phyloP scores from a whole-genome alignment of 2,329 filamentous ascomycete species.

The Gnomoniopsis sp. region DNA sequence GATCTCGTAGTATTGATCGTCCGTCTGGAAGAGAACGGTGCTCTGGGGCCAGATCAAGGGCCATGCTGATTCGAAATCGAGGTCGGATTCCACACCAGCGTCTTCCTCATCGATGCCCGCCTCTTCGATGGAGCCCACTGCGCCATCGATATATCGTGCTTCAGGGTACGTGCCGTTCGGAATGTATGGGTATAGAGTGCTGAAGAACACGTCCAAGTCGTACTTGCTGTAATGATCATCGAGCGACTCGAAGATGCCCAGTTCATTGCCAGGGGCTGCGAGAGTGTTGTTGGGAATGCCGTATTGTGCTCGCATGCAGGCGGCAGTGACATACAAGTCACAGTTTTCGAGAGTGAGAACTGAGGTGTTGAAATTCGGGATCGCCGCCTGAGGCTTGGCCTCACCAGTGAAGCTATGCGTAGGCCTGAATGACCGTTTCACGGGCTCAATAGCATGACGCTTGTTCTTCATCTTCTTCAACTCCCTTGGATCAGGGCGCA shows the following conservation, averaged over 20 bases:
- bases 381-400: background rate
- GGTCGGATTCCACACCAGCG: conserved; percentile 34
- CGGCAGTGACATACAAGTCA: conserved; percentile 18
- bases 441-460: background rate
- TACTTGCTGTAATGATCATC: conserved; percentile 16
- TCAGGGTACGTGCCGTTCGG: conserved; percentile 28
- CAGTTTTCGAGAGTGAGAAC: conserved; percentile 8
- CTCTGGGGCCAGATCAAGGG: conserved; percentile 49
- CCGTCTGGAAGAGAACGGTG: conserved; percentile 29
- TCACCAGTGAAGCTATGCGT: conserved; percentile 5
- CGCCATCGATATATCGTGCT: conserved; percentile 25
- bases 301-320: conserved; percentile 19
- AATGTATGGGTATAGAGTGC: conserved; percentile 20
- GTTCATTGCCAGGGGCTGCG: conserved; percentile 17
- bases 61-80: conserved; percentile 46
- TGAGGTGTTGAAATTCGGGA: conserved; percentile 7
- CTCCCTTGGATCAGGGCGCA: conserved; percentile 25
- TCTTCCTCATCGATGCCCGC: background rate
- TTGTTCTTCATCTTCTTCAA: conserved; percentile 12
- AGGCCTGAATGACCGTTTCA: conserved; percentile 5
- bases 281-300: conserved; percentile 15
- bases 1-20: conserved; percentile 27
- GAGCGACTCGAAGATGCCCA: conserved; percentile 18
- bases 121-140: conserved; percentile 17
- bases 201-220: conserved; percentile 19